Evolutionary conservation across 1,284 basidiomycete species (phyloP).

Genomic region (Irpex sp.): DNA sequence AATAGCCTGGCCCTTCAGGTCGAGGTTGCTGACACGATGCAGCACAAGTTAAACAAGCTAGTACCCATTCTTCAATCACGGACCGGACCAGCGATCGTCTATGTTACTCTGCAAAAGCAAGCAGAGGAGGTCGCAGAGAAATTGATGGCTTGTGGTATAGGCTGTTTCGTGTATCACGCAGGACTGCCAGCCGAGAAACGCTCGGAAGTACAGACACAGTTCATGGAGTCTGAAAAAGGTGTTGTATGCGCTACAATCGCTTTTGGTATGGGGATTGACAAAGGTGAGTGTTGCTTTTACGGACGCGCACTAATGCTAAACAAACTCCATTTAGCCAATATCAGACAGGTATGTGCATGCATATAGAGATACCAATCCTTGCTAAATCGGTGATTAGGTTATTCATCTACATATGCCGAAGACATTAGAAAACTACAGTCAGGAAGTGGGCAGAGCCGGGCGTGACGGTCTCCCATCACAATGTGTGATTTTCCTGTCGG

Average conservation of each 20-base stretch:
- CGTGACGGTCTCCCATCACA: constrained; percentile 61
- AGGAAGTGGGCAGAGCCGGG: constrained; percentile 77
- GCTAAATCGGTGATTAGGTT: constrained; percentile 37
- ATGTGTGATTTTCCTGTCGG: constrained; percentile 53
- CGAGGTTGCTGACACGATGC: constrained; percentile 38
- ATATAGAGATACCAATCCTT: neutral
- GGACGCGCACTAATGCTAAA: neutral
- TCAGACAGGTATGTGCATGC: constrained; percentile 26
- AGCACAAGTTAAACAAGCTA: constrained; percentile 36
- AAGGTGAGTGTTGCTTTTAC: constrained; percentile 31
- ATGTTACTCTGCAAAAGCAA: constrained; percentile 62
- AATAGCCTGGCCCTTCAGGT: constrained; percentile 58
- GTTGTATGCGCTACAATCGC: constrained; percentile 70
- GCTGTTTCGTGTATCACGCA: constrained; percentile 68
- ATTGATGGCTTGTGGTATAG: constrained; percentile 43
- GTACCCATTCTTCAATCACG: constrained; percentile 47
- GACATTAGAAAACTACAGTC: constrained; percentile 64
- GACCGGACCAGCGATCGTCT: constrained; percentile 57
- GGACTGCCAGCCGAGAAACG: constrained; percentile 57
- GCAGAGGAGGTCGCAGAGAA: constrained; percentile 61
- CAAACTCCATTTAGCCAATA: constrained; percentile 20
- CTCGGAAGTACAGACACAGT: constrained; percentile 51
- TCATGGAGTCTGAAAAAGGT: constrained; percentile 60
- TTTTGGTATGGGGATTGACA: constrained; percentile 77
- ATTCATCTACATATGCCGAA: constrained; percentile 69